These are phyloP conservation scores for Citrullus colocynthis DNA, from an alignment of 306 rosid genomes.

Conservation along the genomic window DNA sequence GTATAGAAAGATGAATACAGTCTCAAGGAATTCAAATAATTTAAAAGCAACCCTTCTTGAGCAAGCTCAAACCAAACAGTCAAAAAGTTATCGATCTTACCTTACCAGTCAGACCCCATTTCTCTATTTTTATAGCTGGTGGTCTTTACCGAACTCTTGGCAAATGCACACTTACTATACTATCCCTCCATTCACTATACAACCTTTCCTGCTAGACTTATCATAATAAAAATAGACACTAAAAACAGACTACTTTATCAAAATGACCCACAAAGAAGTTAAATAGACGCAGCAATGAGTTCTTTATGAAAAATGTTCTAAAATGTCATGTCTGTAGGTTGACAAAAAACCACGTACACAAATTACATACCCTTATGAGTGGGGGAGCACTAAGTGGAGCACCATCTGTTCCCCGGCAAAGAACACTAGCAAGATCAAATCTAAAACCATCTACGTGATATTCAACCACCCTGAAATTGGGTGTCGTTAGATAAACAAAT, in stretches of 20 bases:
- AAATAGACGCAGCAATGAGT: neutral
- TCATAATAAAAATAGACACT: neutral
- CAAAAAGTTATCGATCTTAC: neutral
- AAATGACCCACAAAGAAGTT: neutral
- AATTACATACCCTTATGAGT: constrained; percentile 49
- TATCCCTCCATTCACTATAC: neutral
- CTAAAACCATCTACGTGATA: constrained; percentile 96
- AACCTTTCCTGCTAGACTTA: neutral
- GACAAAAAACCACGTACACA: neutral
- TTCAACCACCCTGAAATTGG: constrained; percentile 62
- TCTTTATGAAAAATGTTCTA: neutral
- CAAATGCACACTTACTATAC: neutral
- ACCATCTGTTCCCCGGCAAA: constrained; percentile 90
- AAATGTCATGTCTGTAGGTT: neutral
- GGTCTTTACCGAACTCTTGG: neutral
- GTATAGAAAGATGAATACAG: neutral
- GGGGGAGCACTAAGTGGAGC: constrained; percentile 74
- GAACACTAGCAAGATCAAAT: constrained; percentile 88
- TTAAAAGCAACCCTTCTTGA: neutral
- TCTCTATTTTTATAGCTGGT: neutral
- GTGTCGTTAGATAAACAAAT: constrained; percentile 1
- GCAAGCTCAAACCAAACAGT: neutral
- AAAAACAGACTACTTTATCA: neutral
- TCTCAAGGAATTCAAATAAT: neutral
- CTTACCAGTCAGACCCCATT: neutral